Conservation (phyloP, 164 flowering plant species). For the Aristolochia fimbriata region DNA sequence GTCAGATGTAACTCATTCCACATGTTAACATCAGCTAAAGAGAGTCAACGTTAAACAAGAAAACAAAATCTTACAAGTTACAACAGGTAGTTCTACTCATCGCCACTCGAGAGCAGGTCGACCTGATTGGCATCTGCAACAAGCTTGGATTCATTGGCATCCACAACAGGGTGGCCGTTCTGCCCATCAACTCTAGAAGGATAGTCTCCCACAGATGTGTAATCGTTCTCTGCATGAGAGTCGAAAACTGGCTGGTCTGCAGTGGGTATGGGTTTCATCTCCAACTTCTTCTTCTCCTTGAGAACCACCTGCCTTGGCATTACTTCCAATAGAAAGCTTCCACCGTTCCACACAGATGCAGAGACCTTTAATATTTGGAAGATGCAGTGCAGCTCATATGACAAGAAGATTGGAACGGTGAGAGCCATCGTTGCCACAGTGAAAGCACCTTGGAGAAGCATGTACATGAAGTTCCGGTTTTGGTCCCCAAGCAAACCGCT, state of each 20-base stretch:
- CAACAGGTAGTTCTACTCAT: too few species aligned
- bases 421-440: slow-evolving; percentile 92
- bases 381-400: slow-evolving; percentile 51
- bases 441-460: slow-evolving; percentile 64
- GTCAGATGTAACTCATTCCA: too few species aligned
- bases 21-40: too few species aligned
- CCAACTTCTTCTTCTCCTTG: slow-evolving; percentile 78
- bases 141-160: too few species aligned
- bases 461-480: slow-evolving; percentile 82
- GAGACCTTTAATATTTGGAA: slow-evolving; percentile 88
- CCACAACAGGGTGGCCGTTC: too few species aligned
- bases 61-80: too few species aligned
- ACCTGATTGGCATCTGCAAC: too few species aligned
- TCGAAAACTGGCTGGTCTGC: not conserved
- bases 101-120: too few species aligned
- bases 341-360: slow-evolving; percentile 90
- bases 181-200: too few species aligned
- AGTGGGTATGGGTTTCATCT: slow-evolving; percentile 25
- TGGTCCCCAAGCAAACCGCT: slow-evolving; percentile 93
- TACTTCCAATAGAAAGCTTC: slow-evolving; percentile 83
- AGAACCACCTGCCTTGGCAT: slow-evolving; percentile 90
- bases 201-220: too few species aligned
- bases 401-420: slow-evolving; percentile 86
- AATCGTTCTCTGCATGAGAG: not conserved
- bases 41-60: too few species aligned